Conservation (phyloP, 108 stramenopile genomes). For the Fistulifera solaris region DNA sequence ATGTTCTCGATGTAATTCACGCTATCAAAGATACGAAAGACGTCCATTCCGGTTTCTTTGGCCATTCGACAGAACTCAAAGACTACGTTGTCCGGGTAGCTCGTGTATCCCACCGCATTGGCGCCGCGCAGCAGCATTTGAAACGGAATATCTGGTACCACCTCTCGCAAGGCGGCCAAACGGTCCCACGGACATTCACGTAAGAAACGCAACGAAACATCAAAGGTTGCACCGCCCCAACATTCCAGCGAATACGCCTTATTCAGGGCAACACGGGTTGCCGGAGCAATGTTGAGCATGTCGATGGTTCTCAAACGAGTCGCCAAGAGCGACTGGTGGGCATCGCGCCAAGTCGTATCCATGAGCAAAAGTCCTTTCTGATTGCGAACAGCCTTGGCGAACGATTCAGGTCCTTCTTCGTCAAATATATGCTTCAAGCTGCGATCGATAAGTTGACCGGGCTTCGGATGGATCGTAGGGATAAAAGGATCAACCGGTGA, state of each 20-base stretch:
- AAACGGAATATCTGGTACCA: conserved; percentile 92
- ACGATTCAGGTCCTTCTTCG: conserved; percentile 78
- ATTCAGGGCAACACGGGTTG: conserved; percentile 64
- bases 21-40: conserved; percentile 96
- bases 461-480: conserved; percentile 67
- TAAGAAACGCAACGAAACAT: conserved; percentile 93
- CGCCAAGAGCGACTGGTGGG: conserved; percentile 94
- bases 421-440: conserved; percentile 46
- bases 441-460: conserved; percentile 13
- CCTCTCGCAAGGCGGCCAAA: conserved; percentile 57
- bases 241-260: conserved; percentile 64
- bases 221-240: conserved; percentile 89
- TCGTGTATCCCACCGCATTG: conserved; percentile 96
- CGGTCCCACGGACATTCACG: conserved; percentile 97
- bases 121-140: conserved; percentile 98
- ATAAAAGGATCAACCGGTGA: conserved; percentile 62
- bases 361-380: conserved; percentile 86
- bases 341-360: conserved; percentile 98
- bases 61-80: conserved; percentile 90
- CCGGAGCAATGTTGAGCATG: conserved; percentile 79
- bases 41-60: conserved; percentile 92
- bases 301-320: conserved; percentile 89
- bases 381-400: conserved; percentile 85
- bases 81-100: conserved; percentile 92
- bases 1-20: conserved; percentile 97